Percentiles rank a stretch among this genome's conserved stretches.
Evolutionary conservation across 2,329 filamentous ascomycete genomes (phyloP).

Genomic region (Pseudocercospora cruenta): DNA sequence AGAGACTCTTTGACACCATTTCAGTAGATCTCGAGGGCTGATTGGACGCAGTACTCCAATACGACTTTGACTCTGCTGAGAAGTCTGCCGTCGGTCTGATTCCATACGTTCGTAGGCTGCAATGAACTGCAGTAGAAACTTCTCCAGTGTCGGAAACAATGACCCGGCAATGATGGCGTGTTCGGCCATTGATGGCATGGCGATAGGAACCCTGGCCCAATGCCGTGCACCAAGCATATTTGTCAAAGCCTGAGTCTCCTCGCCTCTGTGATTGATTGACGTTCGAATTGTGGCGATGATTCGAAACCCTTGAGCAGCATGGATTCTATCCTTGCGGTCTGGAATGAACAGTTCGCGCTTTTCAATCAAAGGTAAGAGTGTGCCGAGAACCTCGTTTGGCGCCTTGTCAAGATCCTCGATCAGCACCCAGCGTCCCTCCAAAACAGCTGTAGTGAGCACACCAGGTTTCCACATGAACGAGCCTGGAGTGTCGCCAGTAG

Average conservation of each 20-base stretch:
- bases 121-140: conserved; percentile 59
- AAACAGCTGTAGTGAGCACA: conserved; percentile 89
- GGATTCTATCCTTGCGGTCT: conserved; percentile 81
- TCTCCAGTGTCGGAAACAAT: conserved; percentile 70
- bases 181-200: conserved; percentile 68
- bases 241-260: conserved; percentile 69
- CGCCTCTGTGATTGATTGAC: conserved; percentile 64
- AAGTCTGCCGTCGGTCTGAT: conserved; percentile 40
- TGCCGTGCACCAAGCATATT: conserved; percentile 80
- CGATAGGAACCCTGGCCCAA: conserved; percentile 78
- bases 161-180: conserved; percentile 72
- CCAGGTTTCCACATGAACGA: conserved; percentile 92
- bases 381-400: conserved; percentile 91
- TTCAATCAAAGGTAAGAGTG: conserved; percentile 89
- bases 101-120: conserved; percentile 57
- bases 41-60: conserved; percentile 63
- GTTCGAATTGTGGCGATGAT: conserved; percentile 91
- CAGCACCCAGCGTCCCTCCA: conserved; percentile 92
- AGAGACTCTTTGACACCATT: conserved; percentile 82
- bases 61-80: conserved; percentile 53
- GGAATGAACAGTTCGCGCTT: conserved; percentile 88
- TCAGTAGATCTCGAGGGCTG: conserved; percentile 79
- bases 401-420: conserved; percentile 97
- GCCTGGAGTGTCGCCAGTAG: conserved; percentile 82
- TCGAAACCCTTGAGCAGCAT: conserved; percentile 81